phyloP scores from a whole-genome alignment of 352 stramenopile genomes.

The Phytophthora constricta region DNA sequence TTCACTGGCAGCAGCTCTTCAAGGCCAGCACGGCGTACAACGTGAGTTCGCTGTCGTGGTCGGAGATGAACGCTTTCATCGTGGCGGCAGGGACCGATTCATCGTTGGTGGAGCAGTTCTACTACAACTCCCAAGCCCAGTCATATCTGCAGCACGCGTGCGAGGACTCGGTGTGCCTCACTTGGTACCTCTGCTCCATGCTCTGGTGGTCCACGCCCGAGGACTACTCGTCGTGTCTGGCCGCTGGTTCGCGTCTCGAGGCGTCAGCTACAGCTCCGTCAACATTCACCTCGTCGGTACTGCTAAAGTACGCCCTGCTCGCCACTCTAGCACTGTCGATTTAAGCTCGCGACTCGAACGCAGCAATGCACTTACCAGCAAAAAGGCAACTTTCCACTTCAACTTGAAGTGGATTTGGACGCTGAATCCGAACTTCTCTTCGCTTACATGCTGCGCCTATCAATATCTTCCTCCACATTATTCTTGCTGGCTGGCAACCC shows the following conservation, averaged over 20 bases:
- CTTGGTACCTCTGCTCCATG: conserved; percentile 72
- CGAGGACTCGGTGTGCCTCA: conserved; percentile 45
- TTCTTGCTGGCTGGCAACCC: too few relatives aligned
- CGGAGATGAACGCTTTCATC: conserved; percentile 49
- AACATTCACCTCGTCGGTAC: background rate
- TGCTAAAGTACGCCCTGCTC: background rate
- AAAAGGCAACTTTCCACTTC: conserved; percentile 1
- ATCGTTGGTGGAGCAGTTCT: conserved; percentile 65
- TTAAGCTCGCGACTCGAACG: too few relatives aligned
- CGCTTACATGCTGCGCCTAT: too few relatives aligned
- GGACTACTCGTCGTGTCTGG: conserved; percentile 62
- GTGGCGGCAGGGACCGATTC: conserved; percentile 46
- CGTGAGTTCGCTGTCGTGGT: conserved; percentile 49
- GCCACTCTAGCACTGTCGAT: background rate
- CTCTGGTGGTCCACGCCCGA: conserved; percentile 78
- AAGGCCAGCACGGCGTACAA: conserved; percentile 48
- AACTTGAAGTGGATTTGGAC: too few relatives aligned
- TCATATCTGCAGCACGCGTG: conserved; percentile 53
- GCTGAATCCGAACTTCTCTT: too few relatives aligned
- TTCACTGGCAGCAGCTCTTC: conserved; percentile 51
- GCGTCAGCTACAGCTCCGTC: conserved; percentile 30
- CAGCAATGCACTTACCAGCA: too few relatives aligned
- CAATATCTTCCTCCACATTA: too few relatives aligned
- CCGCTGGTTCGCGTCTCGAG: conserved; percentile 23
- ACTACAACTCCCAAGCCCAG: conserved; percentile 81